These are phyloP conservation scores for Luffa acutangula DNA, from an alignment of 306 rosid species.

Conservation along the genomic window DNA sequence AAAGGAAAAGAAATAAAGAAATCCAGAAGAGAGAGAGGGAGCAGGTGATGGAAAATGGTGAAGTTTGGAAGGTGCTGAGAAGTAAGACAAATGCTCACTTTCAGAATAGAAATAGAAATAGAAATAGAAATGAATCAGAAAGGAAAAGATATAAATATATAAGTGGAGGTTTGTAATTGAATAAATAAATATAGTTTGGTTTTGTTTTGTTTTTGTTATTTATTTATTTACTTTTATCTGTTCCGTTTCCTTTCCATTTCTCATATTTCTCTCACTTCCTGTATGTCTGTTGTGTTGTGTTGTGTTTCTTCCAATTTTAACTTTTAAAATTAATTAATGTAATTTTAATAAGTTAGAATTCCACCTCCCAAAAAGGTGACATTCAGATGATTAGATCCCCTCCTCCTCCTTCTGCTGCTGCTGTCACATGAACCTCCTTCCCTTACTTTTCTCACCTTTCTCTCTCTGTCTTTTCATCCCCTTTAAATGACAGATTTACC, in stretches of 20 bases:
- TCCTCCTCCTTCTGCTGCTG: background rate
- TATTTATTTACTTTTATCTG: no score
- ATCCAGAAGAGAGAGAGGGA: background rate
- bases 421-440: conserved; percentile 6
- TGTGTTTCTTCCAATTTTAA: background rate
- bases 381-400: conserved; percentile 7
- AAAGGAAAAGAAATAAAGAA: background rate
- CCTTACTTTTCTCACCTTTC: background rate
- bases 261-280: background rate
- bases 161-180: background rate
- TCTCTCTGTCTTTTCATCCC: background rate
- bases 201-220: background rate
- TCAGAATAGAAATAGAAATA: background rate
- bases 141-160: background rate
- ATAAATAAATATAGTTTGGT: background rate
- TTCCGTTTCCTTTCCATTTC: background rate
- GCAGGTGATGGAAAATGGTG: background rate
- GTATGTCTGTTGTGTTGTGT: background rate
- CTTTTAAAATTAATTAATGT: conserved; percentile 8
- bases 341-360: background rate
- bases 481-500: background rate
- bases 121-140: background rate
- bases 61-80: background rate
- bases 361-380: conserved; percentile 12
- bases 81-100: conserved; percentile 18